Conservation (phyloP, 78 protist genomes). For the Cyanophora paradoxa region DNA sequence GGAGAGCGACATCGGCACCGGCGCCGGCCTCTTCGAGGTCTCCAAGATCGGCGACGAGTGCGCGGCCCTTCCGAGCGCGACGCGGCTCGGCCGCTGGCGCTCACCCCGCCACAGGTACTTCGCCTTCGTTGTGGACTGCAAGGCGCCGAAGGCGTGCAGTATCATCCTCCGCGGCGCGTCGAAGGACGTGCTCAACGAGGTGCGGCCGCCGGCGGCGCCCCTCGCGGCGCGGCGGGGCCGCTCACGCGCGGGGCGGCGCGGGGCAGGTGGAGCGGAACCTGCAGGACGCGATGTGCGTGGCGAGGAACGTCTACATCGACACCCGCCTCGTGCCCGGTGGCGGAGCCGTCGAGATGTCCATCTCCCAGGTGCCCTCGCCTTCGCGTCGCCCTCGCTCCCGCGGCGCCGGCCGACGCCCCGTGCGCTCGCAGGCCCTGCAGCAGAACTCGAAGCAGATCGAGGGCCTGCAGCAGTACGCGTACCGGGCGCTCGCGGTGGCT, state of each 20-base stretch:
- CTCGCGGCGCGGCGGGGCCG: conserved; percentile 2
- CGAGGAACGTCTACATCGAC: conserved; percentile 86
- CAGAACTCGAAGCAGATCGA: conserved; percentile 70
- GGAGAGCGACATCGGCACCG: conserved; percentile 93
- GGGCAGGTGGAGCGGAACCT: conserved; percentile 60
- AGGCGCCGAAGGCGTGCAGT: conserved; percentile 97
- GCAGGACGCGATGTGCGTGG: conserved; percentile 96
- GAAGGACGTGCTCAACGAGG: conserved; percentile 97
- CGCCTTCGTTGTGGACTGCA: conserved; percentile 92
- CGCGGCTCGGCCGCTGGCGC: conserved; percentile 5
- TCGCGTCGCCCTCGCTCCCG: neutral
- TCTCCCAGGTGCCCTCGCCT: conserved; percentile 53
- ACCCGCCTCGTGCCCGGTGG: conserved; percentile 98
- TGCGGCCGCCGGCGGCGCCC: conserved; percentile 8
- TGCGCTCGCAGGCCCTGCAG: conserved; percentile 41
- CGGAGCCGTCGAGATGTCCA: conserved; percentile 96
- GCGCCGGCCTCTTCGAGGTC: conserved; percentile 57
- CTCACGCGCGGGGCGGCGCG: neutral
- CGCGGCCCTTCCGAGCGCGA: neutral
- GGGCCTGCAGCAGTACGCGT: conserved; percentile 87
- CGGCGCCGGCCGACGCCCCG: neutral
- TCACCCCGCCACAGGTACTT: conserved; percentile 72
- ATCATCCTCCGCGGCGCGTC: conserved; percentile 96
- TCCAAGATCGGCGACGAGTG: conserved; percentile 94
- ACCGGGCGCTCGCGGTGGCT: conserved; percentile 83